Conservation (phyloP, 2,329 filamentous ascomycete genomes). For the Simplicillium sp. region DNA sequence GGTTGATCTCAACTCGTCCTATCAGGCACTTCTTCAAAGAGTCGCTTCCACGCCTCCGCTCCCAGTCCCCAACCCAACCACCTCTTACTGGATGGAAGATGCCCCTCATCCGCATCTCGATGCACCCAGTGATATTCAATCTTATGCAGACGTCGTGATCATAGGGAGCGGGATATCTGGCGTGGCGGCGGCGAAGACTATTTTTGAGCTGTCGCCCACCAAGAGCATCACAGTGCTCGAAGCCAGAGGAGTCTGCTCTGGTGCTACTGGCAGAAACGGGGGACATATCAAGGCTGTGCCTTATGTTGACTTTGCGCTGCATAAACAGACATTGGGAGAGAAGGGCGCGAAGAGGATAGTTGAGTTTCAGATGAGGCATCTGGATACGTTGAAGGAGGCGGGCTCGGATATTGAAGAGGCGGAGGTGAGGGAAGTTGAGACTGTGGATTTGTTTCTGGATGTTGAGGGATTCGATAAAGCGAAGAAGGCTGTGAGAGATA, state of each 20-base stretch:
- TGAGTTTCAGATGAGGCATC: conserved; percentile 32
- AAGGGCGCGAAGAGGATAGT: conserved; percentile 29
- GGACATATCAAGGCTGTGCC: conserved; percentile 38
- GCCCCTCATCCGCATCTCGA: conserved; percentile 32
- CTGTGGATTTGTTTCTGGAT: conserved; percentile 35
- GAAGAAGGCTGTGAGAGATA: conserved; percentile 19
- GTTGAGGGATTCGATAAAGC: conserved; percentile 22
- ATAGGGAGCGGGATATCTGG: conserved; percentile 47
- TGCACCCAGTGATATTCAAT: conserved; percentile 22
- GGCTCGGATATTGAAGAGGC: conserved; percentile 23
- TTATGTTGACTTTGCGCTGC: conserved; percentile 27
- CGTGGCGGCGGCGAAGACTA: conserved; percentile 17
- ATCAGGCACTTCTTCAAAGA: conserved; percentile 18
- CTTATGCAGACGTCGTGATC: conserved; percentile 36
- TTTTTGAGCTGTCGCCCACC: conserved; percentile 15
- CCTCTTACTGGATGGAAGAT: conserved; percentile 35
- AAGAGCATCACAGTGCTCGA: conserved; percentile 32
- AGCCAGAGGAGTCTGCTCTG: conserved; percentile 36
- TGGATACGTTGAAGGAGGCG: conserved; percentile 27
- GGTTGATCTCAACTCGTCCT: conserved; percentile 15
- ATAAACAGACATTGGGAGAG: conserved; percentile 19
- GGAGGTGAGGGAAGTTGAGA: conserved; percentile 32
- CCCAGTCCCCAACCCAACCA: conserved; percentile 29
- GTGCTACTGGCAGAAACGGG: conserved; percentile 44
- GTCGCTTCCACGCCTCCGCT: conserved; percentile 24